These are phyloP conservation scores for Erythrophleum fordii DNA, from an alignment of 306 rosid genomes.

Conservation along the genomic window DNA sequence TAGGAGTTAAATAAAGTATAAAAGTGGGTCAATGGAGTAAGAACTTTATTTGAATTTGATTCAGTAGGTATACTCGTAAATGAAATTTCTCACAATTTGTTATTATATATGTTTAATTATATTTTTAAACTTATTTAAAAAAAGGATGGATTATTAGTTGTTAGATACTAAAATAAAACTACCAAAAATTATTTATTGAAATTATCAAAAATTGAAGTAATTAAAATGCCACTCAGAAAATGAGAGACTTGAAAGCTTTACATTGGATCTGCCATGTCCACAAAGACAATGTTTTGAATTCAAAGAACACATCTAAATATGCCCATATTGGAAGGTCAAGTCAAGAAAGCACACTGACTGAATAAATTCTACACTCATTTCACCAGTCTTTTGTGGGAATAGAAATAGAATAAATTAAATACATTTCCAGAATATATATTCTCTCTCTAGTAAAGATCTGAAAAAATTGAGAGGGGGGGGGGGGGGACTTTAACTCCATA, in stretches of 20 bases:
- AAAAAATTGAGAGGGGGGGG: no score
- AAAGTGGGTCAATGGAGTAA: no score
- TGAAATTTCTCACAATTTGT: no score
- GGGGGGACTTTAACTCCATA: background rate
- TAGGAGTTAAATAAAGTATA: no score
- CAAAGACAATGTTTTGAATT: background rate
- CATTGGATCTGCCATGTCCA: background rate
- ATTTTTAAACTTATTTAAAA: no score
- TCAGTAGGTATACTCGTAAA: no score
- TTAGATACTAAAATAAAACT: no score
- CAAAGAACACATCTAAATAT: conserved; percentile 15
- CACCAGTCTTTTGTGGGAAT: background rate
- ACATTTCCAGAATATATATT: background rate
- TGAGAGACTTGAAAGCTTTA: background rate
- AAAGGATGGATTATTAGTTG: no score
- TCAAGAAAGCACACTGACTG: background rate
- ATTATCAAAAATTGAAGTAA: no score
- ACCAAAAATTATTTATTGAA: no score
- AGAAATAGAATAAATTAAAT: background rate
- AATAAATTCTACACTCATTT: conserved; percentile 13
- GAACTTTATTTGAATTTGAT: no score
- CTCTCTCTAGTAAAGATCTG: background rate
- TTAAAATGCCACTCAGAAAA: background rate
- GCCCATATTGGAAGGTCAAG: conserved; percentile 31
- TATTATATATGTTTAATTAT: no score